These are phyloP conservation scores for Ogataea nonfermentans DNA, from an alignment of 805 yeast genomes.

Conservation along the genomic window DNA sequence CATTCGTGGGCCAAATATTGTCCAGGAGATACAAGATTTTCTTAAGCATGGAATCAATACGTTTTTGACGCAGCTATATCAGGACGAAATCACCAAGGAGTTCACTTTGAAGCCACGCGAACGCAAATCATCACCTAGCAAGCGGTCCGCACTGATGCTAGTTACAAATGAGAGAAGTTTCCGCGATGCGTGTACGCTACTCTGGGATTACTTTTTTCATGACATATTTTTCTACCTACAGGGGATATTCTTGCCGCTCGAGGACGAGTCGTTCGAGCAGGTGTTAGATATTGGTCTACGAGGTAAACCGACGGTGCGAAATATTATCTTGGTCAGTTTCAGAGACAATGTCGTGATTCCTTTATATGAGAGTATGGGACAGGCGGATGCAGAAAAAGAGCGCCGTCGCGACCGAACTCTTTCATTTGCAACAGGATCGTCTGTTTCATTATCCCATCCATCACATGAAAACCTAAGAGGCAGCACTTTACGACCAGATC, in stretches of 20 bases:
- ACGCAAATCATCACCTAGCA: constrained; percentile 2
- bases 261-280: constrained; percentile 33
- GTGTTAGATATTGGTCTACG: background rate
- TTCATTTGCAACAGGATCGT: constrained; percentile 12
- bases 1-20: constrained; percentile 33
- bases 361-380: constrained; percentile 43
- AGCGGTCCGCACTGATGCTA: constrained; percentile 33
- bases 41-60: constrained; percentile 41
- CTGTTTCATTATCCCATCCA: constrained; percentile 4
- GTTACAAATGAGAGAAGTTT: constrained; percentile 21
- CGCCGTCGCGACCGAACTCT: constrained; percentile 16
- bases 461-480: constrained; percentile 2
- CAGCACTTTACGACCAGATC: constrained; percentile 13
- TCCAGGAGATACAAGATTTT: constrained; percentile 45
- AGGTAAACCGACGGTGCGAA: constrained; percentile 32
- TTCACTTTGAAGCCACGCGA: constrained; percentile 30
- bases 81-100: constrained; percentile 29
- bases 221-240: constrained; percentile 56
- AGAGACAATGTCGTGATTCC: constrained; percentile 55
- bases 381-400: constrained; percentile 27
- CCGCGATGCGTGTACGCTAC: constrained; percentile 38
- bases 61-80: constrained; percentile 24
- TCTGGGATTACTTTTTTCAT: constrained; percentile 60
- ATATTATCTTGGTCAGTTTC: constrained; percentile 43
- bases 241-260: constrained; percentile 61